Evolutionary conservation across 2,329 filamentous ascomycete genomes (phyloP).

Genomic region (Amesomyces nigricolor): DNA sequence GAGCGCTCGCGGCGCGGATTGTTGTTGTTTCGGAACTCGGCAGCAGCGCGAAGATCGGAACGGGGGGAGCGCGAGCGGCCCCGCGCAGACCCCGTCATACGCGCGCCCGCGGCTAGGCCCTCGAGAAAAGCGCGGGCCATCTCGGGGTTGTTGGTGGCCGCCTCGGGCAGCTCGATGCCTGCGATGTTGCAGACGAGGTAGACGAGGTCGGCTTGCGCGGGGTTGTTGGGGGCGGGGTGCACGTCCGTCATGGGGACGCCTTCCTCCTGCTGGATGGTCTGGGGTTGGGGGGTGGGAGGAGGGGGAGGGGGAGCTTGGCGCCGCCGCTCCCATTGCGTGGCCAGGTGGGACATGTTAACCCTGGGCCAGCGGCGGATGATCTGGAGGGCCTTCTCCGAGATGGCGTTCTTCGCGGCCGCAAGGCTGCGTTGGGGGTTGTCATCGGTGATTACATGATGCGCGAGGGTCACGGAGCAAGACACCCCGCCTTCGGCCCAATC

Average conservation of each 20-base stretch:
- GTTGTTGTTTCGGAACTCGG: neutral
- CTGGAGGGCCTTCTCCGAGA: slow-evolving; percentile 15
- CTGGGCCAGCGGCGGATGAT: slow-evolving; percentile 2
- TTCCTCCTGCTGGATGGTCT: neutral
- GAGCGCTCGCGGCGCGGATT: neutral
- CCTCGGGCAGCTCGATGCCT: slow-evolving; percentile 4
- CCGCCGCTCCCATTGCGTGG: too few species aligned
- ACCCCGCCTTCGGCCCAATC: neutral
- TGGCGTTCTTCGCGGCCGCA: slow-evolving; percentile 10
- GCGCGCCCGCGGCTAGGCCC: slow-evolving; percentile 20
- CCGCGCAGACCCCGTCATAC: neutral
- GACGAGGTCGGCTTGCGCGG: neutral
- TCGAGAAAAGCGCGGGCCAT: slow-evolving; percentile 23
- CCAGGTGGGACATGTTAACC: neutral
- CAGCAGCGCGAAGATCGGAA: neutral
- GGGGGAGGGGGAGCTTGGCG: too few species aligned
- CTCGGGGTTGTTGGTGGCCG: slow-evolving; percentile 9
- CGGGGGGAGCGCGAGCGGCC: neutral
- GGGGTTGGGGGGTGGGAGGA: neutral
- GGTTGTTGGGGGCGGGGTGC: neutral
- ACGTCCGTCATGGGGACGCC: neutral
- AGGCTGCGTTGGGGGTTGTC: neutral
- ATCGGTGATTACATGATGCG: neutral
- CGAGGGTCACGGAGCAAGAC: slow-evolving; percentile 7
- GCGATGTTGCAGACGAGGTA: slow-evolving; percentile 3